These are phyloP conservation scores for Schizosaccharomyces pombe DNA, from an alignment of 805 yeast species.

Conservation along the genomic window DNA sequence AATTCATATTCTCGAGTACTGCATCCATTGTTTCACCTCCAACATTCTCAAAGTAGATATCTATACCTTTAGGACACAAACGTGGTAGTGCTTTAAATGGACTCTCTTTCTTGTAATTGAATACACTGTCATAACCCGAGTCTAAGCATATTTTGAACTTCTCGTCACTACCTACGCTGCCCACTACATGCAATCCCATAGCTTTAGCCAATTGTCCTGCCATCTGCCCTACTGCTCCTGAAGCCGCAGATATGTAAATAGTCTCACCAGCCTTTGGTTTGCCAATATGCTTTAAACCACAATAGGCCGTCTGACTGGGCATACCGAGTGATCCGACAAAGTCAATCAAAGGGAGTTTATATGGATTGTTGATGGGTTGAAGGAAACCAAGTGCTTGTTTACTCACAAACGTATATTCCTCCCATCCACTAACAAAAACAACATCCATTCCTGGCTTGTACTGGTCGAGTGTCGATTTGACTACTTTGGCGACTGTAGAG, in stretches of 20 bases:
- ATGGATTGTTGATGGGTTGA: background rate
- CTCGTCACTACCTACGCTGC: constrained; percentile 35
- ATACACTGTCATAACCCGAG: constrained; percentile 28
- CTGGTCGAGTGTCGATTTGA: background rate
- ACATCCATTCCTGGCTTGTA: background rate
- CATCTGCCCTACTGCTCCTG: constrained; percentile 50
- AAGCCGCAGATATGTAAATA: constrained; percentile 37
- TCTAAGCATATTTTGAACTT: constrained; percentile 30
- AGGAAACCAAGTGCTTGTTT: background rate
- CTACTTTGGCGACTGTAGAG: background rate
- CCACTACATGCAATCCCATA: constrained; percentile 33
- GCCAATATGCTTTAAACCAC: constrained; percentile 19
- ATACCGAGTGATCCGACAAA: background rate
- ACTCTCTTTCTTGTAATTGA: constrained; percentile 28
- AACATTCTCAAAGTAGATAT: constrained; percentile 33
- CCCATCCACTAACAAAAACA: background rate
- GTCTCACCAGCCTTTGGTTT: constrained; percentile 19
- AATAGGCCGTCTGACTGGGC: constrained; percentile 18
- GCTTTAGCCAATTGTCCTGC: constrained; percentile 34
- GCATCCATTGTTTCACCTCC: constrained; percentile 36
- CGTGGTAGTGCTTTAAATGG: constrained; percentile 15
- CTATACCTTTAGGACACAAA: constrained; percentile 27
- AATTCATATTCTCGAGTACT: constrained; percentile 17
- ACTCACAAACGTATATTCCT: background rate
- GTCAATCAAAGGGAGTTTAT: background rate